Base-by-base conservation (phyloP, 768 basidiomycete genomes). In the Russula brevipes region DNA sequence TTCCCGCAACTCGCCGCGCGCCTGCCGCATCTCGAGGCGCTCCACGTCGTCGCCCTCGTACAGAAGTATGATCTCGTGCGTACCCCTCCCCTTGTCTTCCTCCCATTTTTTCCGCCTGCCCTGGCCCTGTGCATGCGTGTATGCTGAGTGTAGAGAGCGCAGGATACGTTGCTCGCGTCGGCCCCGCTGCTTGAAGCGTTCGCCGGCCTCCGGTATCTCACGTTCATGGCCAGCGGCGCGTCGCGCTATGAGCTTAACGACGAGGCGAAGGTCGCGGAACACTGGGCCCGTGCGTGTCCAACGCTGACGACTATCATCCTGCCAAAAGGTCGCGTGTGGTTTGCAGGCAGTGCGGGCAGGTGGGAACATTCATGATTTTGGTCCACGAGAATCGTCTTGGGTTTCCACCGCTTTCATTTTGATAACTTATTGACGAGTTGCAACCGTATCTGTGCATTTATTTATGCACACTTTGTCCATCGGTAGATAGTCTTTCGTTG, bases 281-380 rank as follows among this genome's bases (percentile, higher is more conserved):
- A 72, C 50, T 87, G 85, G 86, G 81, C 82, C 59, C 66, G 71
- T 24, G 79, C 79, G 31, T 87, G 86, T 71, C 82, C 84, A 86
- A 24, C 24, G 24, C 24, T 24, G 24, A 24, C 24, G 24, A 24
- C 24, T 24, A 24, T 24, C 24, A 24, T 88, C 16, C 72, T 88
- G 0, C 85, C 86, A 0, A 78, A 78, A 61, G 86, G 86, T 2
- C 73, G 79, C 57, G 80, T 86, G 8, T 88, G 86, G 86, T 85
- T 85, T 57, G 61, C 66, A 58, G 68, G 63, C 59, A 69, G 53
- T 60, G 67, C 51, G 65, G 70, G 49, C 56, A 65, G 42, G 35
- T 62, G 61, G 61, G 55, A 38, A 17, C 61, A 62, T 33, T 62
- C 55, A 31, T 62, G 56, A 57, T 46, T 10, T 11, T 19, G 24